Percentiles rank a stretch among this genome's conserved stretches.
These are phyloP conservation scores for Claviceps pazoutovae DNA, from an alignment of 2,329 filamentous ascomycete genomes.

Conservation along the genomic window DNA sequence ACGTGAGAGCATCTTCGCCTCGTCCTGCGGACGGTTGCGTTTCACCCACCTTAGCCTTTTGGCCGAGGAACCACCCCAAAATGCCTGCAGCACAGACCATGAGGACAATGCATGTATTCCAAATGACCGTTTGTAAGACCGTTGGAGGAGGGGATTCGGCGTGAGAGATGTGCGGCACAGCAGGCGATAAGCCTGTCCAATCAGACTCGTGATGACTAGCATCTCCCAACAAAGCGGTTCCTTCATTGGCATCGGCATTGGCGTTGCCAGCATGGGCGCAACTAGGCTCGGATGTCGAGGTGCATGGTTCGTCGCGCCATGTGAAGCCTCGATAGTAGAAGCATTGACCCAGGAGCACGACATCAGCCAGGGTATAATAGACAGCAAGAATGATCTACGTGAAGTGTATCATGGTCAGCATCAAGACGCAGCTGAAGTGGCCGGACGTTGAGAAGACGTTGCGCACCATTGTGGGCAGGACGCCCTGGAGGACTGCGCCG, in stretches of 20 bases:
- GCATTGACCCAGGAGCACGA: constrained; percentile 77
- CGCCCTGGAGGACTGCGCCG: constrained; percentile 79
- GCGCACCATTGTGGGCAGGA: constrained; percentile 76
- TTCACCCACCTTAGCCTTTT: constrained; percentile 23
- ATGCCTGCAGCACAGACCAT: constrained; percentile 77
- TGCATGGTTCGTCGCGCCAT: constrained; percentile 37
- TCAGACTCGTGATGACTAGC: constrained; percentile 31
- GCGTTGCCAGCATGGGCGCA: constrained; percentile 12
- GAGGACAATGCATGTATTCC: constrained; percentile 62
- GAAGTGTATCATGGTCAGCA: not conserved
- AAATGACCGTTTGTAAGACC: constrained; percentile 43
- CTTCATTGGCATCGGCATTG: constrained; percentile 32
- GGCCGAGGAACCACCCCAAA: constrained; percentile 66
- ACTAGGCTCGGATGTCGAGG: constrained; percentile 26
- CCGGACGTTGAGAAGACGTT: not conserved
- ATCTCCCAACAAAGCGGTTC: constrained; percentile 36
- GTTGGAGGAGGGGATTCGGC: constrained; percentile 35
- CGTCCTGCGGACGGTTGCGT: constrained; percentile 22
- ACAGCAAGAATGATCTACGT: constrained; percentile 69
- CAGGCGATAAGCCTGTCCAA: constrained; percentile 61
- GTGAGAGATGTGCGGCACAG: constrained; percentile 55
- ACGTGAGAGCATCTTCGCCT: constrained; percentile 38
- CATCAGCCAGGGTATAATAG: constrained; percentile 84
- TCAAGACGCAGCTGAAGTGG: not conserved
- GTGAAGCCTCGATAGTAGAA: constrained; percentile 92